Conservation (phyloP, 2,329 filamentous ascomycete genomes). For the Talaromyces sp. region DNA sequence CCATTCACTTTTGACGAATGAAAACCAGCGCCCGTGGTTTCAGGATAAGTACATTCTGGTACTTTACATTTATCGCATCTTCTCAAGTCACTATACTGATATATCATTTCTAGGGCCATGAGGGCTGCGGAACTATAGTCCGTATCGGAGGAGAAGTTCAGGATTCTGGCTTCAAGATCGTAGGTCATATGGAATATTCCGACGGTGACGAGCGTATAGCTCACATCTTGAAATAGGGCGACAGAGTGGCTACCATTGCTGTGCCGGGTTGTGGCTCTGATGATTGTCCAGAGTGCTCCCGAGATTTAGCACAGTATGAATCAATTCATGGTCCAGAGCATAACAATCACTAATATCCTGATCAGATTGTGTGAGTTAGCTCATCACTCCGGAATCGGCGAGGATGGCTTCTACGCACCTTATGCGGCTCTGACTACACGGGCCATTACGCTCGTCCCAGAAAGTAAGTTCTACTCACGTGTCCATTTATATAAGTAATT, state of each 20-base stretch:
- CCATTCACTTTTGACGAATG: background rate
- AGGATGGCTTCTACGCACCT: background rate
- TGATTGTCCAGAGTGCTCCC: slow-evolving; percentile 39
- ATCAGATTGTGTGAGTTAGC: background rate
- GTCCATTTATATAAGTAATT: too few relatives aligned
- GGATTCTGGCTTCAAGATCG: background rate
- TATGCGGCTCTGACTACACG: background rate
- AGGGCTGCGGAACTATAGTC: background rate
- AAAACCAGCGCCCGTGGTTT: slow-evolving; percentile 4
- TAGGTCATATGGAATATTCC: background rate
- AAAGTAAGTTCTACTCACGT: slow-evolving; percentile 15
- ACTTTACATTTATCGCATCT: background rate
- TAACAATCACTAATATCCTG: background rate
- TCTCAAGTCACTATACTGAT: background rate
- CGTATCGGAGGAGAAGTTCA: background rate
- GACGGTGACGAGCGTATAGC: background rate
- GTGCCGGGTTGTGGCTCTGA: slow-evolving; percentile 28
- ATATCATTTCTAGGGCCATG: background rate
- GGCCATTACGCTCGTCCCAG: background rate
- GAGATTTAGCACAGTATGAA: slow-evolving; percentile 28
- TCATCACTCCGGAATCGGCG: background rate
- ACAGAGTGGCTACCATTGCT: slow-evolving; percentile 1
- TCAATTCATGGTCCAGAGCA: background rate
- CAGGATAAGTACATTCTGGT: slow-evolving; percentile 4
- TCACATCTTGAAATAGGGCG: background rate